Evolutionary conservation across 176 grass and related monocot genomes (phyloP).

Genomic region (Phoenix roebelenii): DNA sequence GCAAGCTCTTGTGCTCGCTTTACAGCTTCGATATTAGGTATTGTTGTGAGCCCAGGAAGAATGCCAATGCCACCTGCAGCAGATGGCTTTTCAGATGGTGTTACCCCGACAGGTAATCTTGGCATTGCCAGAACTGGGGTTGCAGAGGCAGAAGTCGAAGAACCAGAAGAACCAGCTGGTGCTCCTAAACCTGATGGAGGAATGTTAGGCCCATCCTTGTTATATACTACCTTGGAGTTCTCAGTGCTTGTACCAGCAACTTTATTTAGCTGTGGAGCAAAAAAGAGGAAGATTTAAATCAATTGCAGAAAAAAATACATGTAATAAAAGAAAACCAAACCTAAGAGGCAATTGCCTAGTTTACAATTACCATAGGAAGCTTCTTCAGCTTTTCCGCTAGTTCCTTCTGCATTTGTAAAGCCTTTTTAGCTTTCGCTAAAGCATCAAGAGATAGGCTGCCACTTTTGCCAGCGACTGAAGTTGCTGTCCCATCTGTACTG

Average conservation of each 20-base stretch:
- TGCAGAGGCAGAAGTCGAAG: conserved; percentile 16
- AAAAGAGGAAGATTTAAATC: conserved; percentile 6
- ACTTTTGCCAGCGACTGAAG: conserved; percentile 58
- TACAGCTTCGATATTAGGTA: conserved; percentile 81
- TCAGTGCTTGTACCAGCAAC: conserved; percentile 29
- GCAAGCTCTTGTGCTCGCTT: conserved; percentile 85
- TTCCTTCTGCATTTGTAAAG: conserved; percentile 92
- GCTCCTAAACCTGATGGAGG: conserved; percentile 15
- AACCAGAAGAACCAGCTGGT: conserved; percentile 23
- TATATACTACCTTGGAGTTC: conserved; percentile 25
- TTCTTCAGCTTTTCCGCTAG: conserved; percentile 81
- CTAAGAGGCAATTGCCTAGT: background rate
- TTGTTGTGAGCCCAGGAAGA: conserved; percentile 55
- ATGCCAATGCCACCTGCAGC: conserved; percentile 18
- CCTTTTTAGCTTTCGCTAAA: conserved; percentile 99
- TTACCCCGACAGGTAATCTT: conserved; percentile 5
- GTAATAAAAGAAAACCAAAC: too few species aligned
- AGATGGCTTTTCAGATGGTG: conserved; percentile 17
- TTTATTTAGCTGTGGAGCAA: conserved; percentile 60
- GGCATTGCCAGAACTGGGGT: conserved; percentile 14
- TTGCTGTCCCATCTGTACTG: conserved; percentile 96
- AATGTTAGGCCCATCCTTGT: conserved; percentile 42
- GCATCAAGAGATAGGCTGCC: conserved; percentile 89
- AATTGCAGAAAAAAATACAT: background rate
- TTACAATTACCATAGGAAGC: conserved; percentile 47